Evolutionary conservation across 2,329 filamentous ascomycete species (phyloP).

Genomic region (Aspergillus intermedius): DNA sequence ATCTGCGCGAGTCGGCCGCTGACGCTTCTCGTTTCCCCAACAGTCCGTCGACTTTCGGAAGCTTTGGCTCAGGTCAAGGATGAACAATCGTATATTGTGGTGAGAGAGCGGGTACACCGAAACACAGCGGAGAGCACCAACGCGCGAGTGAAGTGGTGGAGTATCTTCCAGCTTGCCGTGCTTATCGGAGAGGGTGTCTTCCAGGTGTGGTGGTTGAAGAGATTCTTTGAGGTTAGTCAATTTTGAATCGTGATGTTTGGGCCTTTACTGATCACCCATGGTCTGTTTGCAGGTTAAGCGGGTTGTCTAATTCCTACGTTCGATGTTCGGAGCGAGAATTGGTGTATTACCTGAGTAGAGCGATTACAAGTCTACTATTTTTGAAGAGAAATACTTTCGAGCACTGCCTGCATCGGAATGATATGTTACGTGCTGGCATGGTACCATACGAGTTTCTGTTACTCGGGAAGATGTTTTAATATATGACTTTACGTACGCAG

Average conservation of each 20-base stretch:
- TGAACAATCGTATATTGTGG: conserved; percentile 93
- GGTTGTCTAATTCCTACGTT: conserved; percentile 33
- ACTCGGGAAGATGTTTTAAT: conserved; percentile 1
- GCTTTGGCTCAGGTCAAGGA: conserved; percentile 89
- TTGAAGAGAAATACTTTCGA: conserved; percentile 4
- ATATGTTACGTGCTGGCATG: neutral
- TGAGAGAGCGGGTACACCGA: conserved; percentile 90
- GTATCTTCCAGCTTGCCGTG: conserved; percentile 86
- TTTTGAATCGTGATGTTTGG: neutral
- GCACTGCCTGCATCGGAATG: neutral
- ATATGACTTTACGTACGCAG: conserved; percentile 6
- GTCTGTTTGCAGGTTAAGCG: conserved; percentile 37
- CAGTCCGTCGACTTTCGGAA: conserved; percentile 77
- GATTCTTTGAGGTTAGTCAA: conserved; percentile 77
- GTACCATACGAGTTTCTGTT: neutral
- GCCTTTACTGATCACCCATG: conserved; percentile 4
- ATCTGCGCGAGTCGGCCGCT: neutral
- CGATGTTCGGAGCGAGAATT: neutral
- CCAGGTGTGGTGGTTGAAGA: conserved; percentile 98
- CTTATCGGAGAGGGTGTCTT: conserved; percentile 89
- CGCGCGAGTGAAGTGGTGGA: conserved; percentile 98
- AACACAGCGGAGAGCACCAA: conserved; percentile 99
- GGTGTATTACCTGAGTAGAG: neutral
- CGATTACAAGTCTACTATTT: neutral
- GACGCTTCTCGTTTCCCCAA: neutral